Conservation (phyloP, 306 rosid genomes). For the Dalbergia cultrata region DNA sequence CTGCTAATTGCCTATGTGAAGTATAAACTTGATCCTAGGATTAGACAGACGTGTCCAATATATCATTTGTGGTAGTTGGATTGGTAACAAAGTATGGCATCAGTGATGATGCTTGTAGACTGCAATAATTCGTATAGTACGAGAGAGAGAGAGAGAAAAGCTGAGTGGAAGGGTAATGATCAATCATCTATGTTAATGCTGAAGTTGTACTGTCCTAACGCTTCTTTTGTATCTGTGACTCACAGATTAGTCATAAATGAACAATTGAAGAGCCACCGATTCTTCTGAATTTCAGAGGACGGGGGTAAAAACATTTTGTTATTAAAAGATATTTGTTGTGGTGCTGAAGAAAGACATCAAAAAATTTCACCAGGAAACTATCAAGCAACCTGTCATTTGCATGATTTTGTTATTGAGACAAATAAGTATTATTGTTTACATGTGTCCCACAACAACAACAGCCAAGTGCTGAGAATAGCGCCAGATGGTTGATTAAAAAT, state of each 20-base stretch:
- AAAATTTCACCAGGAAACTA: not conserved
- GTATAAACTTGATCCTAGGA: conserved; percentile 1
- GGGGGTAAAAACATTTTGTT: not conserved
- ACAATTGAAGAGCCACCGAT: not conserved
- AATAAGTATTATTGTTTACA: not conserved
- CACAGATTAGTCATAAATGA: conserved; percentile 17
- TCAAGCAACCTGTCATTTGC: not conserved
- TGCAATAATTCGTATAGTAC: not conserved
- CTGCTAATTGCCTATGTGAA: conserved; percentile 32
- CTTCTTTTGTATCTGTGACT: not conserved
- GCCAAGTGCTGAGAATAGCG: not conserved
- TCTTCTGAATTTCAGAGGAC: not conserved
- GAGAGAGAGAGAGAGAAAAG: not conserved
- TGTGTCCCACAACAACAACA: not conserved
- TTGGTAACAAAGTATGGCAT: not conserved
- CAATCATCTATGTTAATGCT: not conserved
- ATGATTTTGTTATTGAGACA: conserved; percentile 20
- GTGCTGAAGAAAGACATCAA: not conserved
- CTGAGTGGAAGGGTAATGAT: not conserved
- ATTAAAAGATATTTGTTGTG: too few relatives aligned
- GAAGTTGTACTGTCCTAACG: not conserved
- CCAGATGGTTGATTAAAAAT: conserved; percentile 12
- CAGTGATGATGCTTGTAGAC: not conserved
- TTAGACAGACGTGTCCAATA: conserved; percentile 20
- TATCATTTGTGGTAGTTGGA: not conserved